Base-by-base conservation (phyloP, 768 basidiomycete species). In the Pleurotus cornucopiae region DNA sequence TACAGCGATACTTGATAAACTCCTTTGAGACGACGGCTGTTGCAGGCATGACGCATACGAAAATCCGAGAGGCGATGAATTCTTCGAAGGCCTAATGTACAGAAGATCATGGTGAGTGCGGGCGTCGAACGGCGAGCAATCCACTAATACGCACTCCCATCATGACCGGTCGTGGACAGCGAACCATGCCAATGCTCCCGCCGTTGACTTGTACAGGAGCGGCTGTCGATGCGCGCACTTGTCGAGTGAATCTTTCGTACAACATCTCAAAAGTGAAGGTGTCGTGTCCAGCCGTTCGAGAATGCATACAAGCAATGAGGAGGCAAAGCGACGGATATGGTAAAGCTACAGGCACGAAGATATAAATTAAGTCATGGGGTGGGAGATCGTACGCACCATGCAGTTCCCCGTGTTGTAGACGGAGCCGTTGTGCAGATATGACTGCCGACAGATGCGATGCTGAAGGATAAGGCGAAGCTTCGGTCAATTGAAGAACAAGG, bases 261-360 rank as follows among this genome's bases (percentile, higher is more conserved):
- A 96, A 79, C 86, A 95, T 93, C 63, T 95, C 92, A 65, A 98
- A 96, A 26, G 91, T 98, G 70, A 97, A 85, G 12, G 73, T 72
- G 16, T 88, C 77, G 57, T 94, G 87, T 0, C 94, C 94, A 5
- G 84, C 82, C 7, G 85, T 86, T 21, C 84, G 73, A 3, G 84
- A 77, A 64, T 97, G 95, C 63, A 85, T 79, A 12, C 85, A 79
- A n/a, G 94, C 89, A 57, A 98, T 87, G 43, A 97, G 79, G 26
- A 96, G 77, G 64, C 91, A 94, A 16, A 93, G 69, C 2, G 82
- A 74, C 6, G 94, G 89, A 65, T 95, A 92, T 16, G 91, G 73
- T 18, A 94, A 67, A 55, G 77, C 91, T 94, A 55, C 46, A 25
- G 37, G 23, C 26, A 44, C 39, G 43, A 11, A 44, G 46, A 55